Percentiles rank a stretch among this genome's conserved stretches.
phyloP scores from a whole-genome alignment of 2,329 filamentous ascomycete genomes.

The Seiridium unicorne region DNA sequence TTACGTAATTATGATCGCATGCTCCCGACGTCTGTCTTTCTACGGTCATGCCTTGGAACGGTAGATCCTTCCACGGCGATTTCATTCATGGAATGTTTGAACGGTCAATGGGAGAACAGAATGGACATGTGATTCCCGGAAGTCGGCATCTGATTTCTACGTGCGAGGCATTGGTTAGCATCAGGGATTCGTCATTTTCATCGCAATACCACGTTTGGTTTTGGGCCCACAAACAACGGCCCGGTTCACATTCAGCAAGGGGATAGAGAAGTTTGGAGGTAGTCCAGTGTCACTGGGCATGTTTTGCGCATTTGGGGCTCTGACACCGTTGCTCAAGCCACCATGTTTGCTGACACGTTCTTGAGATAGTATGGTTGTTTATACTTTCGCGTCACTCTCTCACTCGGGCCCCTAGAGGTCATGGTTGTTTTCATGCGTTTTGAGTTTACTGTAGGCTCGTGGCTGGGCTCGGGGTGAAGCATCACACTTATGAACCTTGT shows the following conservation, averaged over 20 bases:
- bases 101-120: neutral
- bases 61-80: constrained; percentile 23
- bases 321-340: neutral
- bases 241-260: constrained; percentile 4
- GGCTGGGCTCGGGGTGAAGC: neutral
- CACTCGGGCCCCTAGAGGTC: constrained; percentile 3
- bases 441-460: neutral
- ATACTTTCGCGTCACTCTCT: constrained; percentile 12
- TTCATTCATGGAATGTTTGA: neutral
- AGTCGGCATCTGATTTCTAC: neutral
- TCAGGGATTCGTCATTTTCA: neutral
- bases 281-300: neutral
- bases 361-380: constrained; percentile 4
- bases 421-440: neutral
- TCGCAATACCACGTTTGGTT: constrained; percentile 8
- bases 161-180: constrained; percentile 3
- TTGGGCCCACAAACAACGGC: neutral
- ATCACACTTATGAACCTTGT: constrained; percentile 11
- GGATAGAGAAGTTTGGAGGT: constrained; percentile 8
- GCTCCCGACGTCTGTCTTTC: constrained; percentile 26
- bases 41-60: constrained; percentile 22
- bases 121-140: neutral
- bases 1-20: constrained; percentile 24
- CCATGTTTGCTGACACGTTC: neutral
- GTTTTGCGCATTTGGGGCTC: neutral